Evolutionary conservation across 805 yeast genomes (phyloP).

Genomic region (Metschnikowia chrysomelidarum): DNA sequence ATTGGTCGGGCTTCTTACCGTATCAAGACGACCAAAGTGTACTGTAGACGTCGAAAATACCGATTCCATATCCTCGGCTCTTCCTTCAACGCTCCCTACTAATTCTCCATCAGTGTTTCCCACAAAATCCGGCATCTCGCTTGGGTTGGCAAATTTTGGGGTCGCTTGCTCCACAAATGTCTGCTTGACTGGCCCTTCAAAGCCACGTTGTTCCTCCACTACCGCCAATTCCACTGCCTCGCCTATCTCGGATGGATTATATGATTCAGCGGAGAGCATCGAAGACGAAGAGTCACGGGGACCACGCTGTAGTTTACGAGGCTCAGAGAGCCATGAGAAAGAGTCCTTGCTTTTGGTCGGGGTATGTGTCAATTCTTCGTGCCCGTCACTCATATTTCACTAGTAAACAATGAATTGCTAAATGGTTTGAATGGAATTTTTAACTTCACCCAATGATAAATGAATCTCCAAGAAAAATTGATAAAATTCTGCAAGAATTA

Average conservation of each 20-base stretch:
- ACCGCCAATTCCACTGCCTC: constrained; percentile 20
- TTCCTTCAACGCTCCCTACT: no score
- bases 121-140: neutral
- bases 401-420: constrained; percentile 1
- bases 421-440: no score
- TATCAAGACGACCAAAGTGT: constrained; percentile 23
- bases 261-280: constrained; percentile 12
- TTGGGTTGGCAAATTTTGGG: neutral
- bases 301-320: constrained; percentile 2
- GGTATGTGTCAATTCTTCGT: neutral
- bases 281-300: constrained; percentile 12
- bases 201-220: constrained; percentile 10
- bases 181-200: constrained; percentile 13
- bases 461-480: no score
- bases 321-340: constrained; percentile 5
- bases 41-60: constrained; percentile 16
- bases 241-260: constrained; percentile 23
- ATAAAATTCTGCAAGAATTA: no score
- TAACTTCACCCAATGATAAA: no score
- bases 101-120: no score
- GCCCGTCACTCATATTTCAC: constrained; percentile 3
- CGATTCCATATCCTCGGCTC: constrained; percentile 15
- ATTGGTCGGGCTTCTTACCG: constrained; percentile 15
- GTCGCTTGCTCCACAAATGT: constrained; percentile 9
- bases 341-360: constrained; percentile 2